phyloP scores from a whole-genome alignment of 805 yeast genomes.

The Monosporozyma yasuniensis region DNA sequence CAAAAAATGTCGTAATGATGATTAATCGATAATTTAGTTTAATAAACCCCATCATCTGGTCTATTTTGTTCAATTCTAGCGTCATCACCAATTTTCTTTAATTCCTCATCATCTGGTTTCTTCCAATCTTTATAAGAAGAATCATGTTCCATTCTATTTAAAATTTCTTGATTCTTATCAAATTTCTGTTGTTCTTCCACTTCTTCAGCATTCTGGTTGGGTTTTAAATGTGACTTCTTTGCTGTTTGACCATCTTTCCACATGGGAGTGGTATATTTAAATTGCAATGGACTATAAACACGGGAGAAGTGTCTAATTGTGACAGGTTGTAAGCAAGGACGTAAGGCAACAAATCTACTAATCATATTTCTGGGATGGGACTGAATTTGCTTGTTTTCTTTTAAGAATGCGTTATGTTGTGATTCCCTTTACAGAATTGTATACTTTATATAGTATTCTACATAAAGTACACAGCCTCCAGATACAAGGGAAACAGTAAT shows the following conservation, averaged over 20 bases:
- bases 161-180: conserved; percentile 20
- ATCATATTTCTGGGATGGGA: no score
- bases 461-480: no score
- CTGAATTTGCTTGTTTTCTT: no score
- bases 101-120: conserved; percentile 17
- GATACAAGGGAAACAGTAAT: no score
- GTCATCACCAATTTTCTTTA: conserved; percentile 26
- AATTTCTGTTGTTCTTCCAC: conserved; percentile 19
- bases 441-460: no score
- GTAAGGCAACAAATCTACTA: neutral
- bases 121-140: conserved; percentile 6
- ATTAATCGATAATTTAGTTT: neutral
- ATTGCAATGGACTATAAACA: neutral
- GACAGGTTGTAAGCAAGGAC: neutral
- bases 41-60: conserved; percentile 31
- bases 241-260: neutral
- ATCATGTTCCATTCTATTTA: conserved; percentile 25
- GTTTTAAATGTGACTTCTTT: conserved; percentile 8
- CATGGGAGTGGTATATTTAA: neutral
- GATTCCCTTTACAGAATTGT: no score
- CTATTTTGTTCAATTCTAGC: conserved; percentile 30
- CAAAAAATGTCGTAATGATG: neutral
- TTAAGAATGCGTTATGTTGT: no score
- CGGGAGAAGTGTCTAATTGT: neutral
- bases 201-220: conserved; percentile 14